Evolutionary conservation across 2,329 filamentous ascomycete species (phyloP).

Genomic region (Nemania abortiva): DNA sequence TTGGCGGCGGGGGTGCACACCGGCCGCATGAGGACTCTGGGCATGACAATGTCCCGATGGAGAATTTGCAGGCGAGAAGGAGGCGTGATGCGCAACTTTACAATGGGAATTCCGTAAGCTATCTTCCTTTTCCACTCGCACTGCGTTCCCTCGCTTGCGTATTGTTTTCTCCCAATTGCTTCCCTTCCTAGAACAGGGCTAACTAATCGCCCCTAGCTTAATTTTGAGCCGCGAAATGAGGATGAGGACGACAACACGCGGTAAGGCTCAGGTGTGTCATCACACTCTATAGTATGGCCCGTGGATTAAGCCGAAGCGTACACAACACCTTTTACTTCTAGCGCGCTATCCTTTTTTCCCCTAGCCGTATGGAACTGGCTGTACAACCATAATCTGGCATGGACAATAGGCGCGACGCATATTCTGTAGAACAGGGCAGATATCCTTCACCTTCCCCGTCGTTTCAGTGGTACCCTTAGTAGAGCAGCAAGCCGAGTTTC

Average conservation of each 20-base stretch:
- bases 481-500: background rate
- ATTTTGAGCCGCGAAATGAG: constrained; percentile 37
- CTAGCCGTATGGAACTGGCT: background rate
- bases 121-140: background rate
- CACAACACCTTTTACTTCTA: background rate
- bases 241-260: constrained; percentile 24
- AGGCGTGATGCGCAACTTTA: constrained; percentile 77
- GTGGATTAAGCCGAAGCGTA: background rate
- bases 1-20: constrained; percentile 35
- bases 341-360: background rate
- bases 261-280: background rate
- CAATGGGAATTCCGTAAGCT: constrained; percentile 86
- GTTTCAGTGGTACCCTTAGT: too few species aligned
- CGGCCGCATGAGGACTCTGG: background rate
- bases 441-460: background rate
- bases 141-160: too few species aligned
- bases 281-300: too few species aligned
- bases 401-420: background rate
- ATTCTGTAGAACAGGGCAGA: background rate
- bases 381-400: background rate
- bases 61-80: constrained; percentile 49
- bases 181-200: background rate
- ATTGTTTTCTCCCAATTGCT: too few species aligned
- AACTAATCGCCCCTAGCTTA: constrained; percentile 25
- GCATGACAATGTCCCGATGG: constrained; percentile 46